Conservation (phyloP, 495 filamentous ascomycete genomes). For the Melanomma pulvis-pyrius region DNA sequence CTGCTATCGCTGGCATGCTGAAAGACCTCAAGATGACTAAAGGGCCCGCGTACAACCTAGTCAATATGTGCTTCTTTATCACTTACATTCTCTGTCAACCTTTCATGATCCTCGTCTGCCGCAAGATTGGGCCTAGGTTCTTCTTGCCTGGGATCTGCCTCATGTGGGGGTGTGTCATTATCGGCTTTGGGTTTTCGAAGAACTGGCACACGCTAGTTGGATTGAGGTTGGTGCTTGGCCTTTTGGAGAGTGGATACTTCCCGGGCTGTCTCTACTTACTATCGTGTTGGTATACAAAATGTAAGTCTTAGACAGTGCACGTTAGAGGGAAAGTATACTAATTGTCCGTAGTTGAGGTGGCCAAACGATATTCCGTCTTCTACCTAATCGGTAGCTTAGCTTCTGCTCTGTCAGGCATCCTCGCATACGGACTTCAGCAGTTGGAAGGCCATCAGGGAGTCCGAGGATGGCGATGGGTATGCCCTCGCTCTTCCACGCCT, state of each 20-base stretch:
- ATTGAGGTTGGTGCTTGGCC: constrained; percentile 22
- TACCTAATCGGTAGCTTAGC: constrained; percentile 27
- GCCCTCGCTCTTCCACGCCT: background rate
- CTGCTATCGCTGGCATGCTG: constrained; percentile 72
- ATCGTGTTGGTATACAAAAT: constrained; percentile 10
- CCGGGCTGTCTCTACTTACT: constrained; percentile 18
- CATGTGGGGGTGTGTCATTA: constrained; percentile 25
- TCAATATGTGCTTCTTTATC: constrained; percentile 29
- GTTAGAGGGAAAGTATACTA: background rate
- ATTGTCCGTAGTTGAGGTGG: constrained; percentile 41
- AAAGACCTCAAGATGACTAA: constrained; percentile 62
- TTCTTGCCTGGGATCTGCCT: constrained; percentile 15
- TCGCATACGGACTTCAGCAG: constrained; percentile 25
- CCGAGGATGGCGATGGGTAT: constrained; percentile 16
- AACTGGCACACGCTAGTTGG: constrained; percentile 19
- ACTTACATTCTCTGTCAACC: constrained; percentile 28
- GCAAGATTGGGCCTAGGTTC: constrained; percentile 17
- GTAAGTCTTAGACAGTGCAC: background rate
- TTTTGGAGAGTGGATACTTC: constrained; percentile 30
- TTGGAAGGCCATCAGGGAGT: constrained; percentile 13
- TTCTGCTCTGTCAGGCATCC: constrained; percentile 21
- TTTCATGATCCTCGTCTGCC: constrained; percentile 4
- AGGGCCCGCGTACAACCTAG: constrained; percentile 41
- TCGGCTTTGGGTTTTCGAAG: constrained; percentile 29
- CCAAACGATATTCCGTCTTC: constrained; percentile 23